phyloP scores from a whole-genome alignment of 73 alveolate species.

The Paramecium sonneborni region DNA sequence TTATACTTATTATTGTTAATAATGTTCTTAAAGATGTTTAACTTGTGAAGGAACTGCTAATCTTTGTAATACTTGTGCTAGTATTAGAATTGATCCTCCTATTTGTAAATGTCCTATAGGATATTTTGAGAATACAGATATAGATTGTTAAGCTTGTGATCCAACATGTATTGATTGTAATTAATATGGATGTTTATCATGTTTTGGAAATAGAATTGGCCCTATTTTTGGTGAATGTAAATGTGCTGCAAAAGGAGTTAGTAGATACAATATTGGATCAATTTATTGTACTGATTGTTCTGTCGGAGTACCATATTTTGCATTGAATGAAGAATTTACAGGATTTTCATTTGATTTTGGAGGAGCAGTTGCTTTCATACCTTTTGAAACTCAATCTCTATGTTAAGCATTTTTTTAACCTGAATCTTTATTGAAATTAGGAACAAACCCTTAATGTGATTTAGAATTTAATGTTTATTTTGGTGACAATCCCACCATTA shows the following conservation, averaged over 20 bases:
- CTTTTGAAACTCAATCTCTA: not conserved
- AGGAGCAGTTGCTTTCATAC: not conserved
- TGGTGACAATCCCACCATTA: not conserved
- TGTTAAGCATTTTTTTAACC: not conserved
- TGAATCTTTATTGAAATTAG: not conserved
- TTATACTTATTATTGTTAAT: not conserved
- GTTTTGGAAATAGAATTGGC: conserved; percentile 27
- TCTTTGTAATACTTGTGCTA: not conserved
- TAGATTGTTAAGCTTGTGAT: not conserved
- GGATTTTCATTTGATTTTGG: not conserved
- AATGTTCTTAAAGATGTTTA: not conserved
- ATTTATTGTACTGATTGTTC: conserved; percentile 1
- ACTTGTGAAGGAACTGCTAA: not conserved
- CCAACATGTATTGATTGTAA: conserved; percentile 4
- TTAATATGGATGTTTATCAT: not conserved
- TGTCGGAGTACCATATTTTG: not conserved
- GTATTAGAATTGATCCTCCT: not conserved
- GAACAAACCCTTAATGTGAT: not conserved
- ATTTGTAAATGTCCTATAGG: conserved; percentile 11
- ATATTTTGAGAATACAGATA: not conserved
- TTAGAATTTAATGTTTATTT: not conserved
- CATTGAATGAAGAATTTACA: not conserved
- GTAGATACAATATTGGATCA: conserved; percentile 11
- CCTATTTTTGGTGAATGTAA: conserved; percentile 1
- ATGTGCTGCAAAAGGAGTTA: not conserved